Base-by-base conservation (phyloP, 1,284 basidiomycete genomes). In the Pseudozyma hubeiensis region DNA sequence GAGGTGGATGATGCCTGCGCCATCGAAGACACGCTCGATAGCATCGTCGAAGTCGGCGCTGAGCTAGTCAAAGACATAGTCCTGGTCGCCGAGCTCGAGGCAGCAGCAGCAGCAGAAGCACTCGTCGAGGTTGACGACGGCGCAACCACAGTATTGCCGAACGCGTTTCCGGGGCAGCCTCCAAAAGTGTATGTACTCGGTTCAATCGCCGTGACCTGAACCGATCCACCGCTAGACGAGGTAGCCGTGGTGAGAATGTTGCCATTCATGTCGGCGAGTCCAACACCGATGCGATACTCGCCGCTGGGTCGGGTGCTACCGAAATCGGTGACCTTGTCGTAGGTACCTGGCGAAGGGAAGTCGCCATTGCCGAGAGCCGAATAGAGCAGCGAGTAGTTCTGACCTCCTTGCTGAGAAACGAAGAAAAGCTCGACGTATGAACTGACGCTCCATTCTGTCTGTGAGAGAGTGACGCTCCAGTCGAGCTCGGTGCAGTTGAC, bases 331-430 rank as follows among this genome's bases (percentile, higher is more conserved):
- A 53, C 35, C 40, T 31, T 60, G 13, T 14, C 29, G 33, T 59
- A 69, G 9, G 29, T 47, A 0, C 56, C 66, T 4, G 61, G 56
- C 13, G 39, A 14, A 1, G 61, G 56, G 31, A 69, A 59, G 2
- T 24, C 60, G 4, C 66, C 66, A 14, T 16, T 39, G 7, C 6
- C 9, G 5, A 35, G 19, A 0, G 61, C 56, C 1, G 56, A 56
- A 45, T 60, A 69, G n/a, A 60, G 49, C 17, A 60, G 17, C 7
- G 61, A 64, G 61, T 69, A 69, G 46, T 63, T 69, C 31, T 40
- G 56, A 4, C 24, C 52, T 2, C 52, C 48, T 7, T 39, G 34
- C 3, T 51, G 50, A 4, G 56, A 52, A 19, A 55, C 30, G 39
- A 69, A 64, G 48, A 56, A 59, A 31, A 69, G 61, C 31, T 69